These are phyloP conservation scores for Phytophthora hibernalis DNA, from an alignment of 352 stramenopile genomes.

Conservation along the genomic window DNA sequence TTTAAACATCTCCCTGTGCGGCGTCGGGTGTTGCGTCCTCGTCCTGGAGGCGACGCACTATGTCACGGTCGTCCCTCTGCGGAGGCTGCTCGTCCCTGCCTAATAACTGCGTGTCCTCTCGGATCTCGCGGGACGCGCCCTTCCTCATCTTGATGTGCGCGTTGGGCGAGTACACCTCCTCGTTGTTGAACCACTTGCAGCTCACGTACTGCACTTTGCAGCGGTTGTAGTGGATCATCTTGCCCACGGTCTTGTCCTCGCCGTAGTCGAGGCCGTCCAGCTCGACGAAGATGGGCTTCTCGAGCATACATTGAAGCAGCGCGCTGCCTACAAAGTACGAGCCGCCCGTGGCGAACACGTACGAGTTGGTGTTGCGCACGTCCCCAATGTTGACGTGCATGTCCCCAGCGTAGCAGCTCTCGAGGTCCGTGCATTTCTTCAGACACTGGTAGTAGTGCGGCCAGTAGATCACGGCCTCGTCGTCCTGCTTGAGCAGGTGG, in stretches of 20 bases:
- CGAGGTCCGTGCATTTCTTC: conserved; percentile 71
- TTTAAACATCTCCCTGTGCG: conserved; percentile 21
- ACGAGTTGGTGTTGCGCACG: conserved; percentile 69
- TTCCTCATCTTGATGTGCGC: conserved; percentile 78
- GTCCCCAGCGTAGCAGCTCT: conserved; percentile 75
- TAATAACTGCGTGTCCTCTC: conserved; percentile 64
- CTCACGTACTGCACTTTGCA: conserved; percentile 83
- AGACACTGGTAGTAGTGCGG: conserved; percentile 84
- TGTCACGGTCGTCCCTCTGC: conserved; percentile 23
- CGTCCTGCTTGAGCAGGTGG: conserved; percentile 80
- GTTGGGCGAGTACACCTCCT: conserved; percentile 77
- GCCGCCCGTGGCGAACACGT: conserved; percentile 80
- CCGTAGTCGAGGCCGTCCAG: conserved; percentile 73
- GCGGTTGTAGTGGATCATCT: conserved; percentile 87
- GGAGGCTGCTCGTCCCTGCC: conserved; percentile 48
- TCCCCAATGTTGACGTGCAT: conserved; percentile 85
- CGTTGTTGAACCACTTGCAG: conserved; percentile 90
- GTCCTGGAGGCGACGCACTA: conserved; percentile 33
- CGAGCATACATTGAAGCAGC: conserved; percentile 71
- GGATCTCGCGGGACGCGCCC: conserved; percentile 60
- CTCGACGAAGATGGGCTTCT: conserved; percentile 67
- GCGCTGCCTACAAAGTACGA: conserved; percentile 81
- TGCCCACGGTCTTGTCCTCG: conserved; percentile 82
- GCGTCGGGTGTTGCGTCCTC: conserved; percentile 12
- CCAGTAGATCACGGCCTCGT: conserved; percentile 80